A percentile compares a stretch with the other conserved stretches of the same genome.
Conservation (phyloP, 2,329 filamentous ascomycete species). For the Akanthomyces dipterigenus region DNA sequence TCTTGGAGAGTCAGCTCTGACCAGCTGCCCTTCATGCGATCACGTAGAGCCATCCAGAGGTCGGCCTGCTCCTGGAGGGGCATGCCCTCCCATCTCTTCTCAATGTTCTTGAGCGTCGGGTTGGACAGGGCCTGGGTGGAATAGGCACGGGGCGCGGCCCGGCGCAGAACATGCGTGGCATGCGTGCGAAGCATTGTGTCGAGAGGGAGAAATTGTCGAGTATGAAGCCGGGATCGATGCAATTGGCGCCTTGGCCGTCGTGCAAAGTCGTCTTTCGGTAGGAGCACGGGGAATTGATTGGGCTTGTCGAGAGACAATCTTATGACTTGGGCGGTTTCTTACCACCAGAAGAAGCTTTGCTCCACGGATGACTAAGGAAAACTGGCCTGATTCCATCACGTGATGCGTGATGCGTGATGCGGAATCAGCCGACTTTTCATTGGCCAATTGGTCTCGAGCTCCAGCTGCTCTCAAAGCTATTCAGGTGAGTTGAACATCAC, state of each 20-base stretch:
- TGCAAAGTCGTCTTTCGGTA: slow-evolving; percentile 15
- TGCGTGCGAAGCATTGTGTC: slow-evolving; percentile 49
- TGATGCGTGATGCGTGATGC: slow-evolving; percentile 17
- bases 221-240: slow-evolving; percentile 18
- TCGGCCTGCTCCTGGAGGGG: slow-evolving; percentile 98
- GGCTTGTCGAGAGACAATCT: slow-evolving; percentile 20
- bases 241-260: slow-evolving; percentile 27
- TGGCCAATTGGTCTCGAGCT: slow-evolving; percentile 14
- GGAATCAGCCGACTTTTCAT: slow-evolving; percentile 14
- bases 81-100: slow-evolving; percentile 99
- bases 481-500: background rate
- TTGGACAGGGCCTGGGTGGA: slow-evolving; percentile 93
- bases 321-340: slow-evolving; percentile 21
- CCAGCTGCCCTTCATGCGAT: slow-evolving; percentile 99
- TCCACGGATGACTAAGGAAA: slow-evolving; percentile 17
- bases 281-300: slow-evolving; percentile 17
- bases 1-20: slow-evolving; percentile 89
- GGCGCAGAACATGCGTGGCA: slow-evolving; percentile 47
- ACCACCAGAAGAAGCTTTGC: slow-evolving; percentile 19
- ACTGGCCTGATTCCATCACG: slow-evolving; percentile 12
- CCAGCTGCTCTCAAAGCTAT: background rate
- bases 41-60: slow-evolving; percentile 95
- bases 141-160: slow-evolving; percentile 42
- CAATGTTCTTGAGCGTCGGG: slow-evolving; percentile 93
- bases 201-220: slow-evolving; percentile 11